Evolutionary conservation across 2,329 filamentous ascomycete genomes (phyloP).

Genomic region (Lasiodiplodia theobromae): DNA sequence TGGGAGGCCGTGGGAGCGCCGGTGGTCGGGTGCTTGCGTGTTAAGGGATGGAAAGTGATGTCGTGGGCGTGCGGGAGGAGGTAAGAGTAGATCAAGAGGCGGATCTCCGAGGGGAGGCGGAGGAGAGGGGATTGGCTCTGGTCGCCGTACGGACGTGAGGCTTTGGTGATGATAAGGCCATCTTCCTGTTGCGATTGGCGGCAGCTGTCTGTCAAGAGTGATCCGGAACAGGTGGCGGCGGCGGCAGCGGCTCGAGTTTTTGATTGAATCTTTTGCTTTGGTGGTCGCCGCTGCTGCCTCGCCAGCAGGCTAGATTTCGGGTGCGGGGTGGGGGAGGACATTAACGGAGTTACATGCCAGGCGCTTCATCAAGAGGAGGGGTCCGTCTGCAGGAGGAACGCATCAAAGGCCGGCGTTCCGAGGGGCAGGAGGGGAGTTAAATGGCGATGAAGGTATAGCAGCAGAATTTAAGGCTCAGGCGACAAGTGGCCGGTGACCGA

Average conservation of each 20-base stretch:
- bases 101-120: conserved; percentile 28
- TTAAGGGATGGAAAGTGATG: conserved; percentile 26
- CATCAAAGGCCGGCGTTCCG: background rate
- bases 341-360: conserved; percentile 20
- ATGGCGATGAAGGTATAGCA: background rate
- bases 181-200: background rate
- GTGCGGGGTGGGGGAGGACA: conserved; percentile 19
- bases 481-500: background rate
- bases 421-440: background rate
- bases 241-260: background rate
- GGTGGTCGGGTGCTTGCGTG: conserved; percentile 14
- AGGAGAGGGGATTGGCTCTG: conserved; percentile 16
- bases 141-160: background rate
- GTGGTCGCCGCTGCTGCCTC: background rate
- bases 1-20: conserved; percentile 6
- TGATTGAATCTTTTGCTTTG: background rate
- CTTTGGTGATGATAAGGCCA: background rate
- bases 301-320: conserved; percentile 16
- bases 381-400: background rate
- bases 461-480: background rate
- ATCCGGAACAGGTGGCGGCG: background rate
- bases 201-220: background rate
- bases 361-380: conserved; percentile 19
- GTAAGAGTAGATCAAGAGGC: conserved; percentile 28
- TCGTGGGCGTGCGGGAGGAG: conserved; percentile 27